phyloP scores from a whole-genome alignment of 352 stramenopile species.

The Phytophthora brassicae region DNA sequence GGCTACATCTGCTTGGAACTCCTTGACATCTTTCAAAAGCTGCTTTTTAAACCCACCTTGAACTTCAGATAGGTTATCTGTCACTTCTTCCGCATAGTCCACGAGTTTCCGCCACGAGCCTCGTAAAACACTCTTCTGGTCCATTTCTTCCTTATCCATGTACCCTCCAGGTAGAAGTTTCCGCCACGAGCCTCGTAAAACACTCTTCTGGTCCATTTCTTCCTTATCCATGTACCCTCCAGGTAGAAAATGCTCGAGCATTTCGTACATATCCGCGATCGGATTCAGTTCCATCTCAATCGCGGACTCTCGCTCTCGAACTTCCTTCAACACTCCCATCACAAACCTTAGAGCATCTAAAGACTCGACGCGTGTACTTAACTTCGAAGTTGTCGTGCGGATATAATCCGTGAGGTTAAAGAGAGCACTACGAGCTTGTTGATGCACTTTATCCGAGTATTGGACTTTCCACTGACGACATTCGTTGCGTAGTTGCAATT shows the following conservation, averaged over 20 bases:
- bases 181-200: conserved; percentile 80
- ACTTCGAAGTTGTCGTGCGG: conserved; percentile 68
- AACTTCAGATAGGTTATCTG: conserved; percentile 80
- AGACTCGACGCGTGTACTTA: conserved; percentile 65
- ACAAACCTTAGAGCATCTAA: conserved; percentile 79
- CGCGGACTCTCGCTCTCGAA: conserved; percentile 81
- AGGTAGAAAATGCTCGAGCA: conserved; percentile 88
- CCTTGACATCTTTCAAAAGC: conserved; percentile 85
- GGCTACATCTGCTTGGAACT: conserved; percentile 72
- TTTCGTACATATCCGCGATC: conserved; percentile 89
- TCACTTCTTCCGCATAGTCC: conserved; percentile 88
- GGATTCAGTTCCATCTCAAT: conserved; percentile 91
- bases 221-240: conserved; percentile 86
- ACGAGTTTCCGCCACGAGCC: conserved; percentile 87
- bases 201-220: conserved; percentile 91
- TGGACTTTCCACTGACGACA: conserved; percentile 87
- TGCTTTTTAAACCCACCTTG: conserved; percentile 92
- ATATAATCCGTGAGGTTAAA: conserved; percentile 81
- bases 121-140: conserved; percentile 88
- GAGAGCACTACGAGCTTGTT: conserved; percentile 66
- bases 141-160: conserved; percentile 90
- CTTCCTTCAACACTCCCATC: conserved; percentile 84
- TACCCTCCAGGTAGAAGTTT: conserved; percentile 88
- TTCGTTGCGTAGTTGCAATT: conserved; percentile 83
- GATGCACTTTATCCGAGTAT: conserved; percentile 83